Evolutionary conservation across 2,329 filamentous ascomycete genomes (phyloP).

Genomic region (Trichoderma hamatum): DNA sequence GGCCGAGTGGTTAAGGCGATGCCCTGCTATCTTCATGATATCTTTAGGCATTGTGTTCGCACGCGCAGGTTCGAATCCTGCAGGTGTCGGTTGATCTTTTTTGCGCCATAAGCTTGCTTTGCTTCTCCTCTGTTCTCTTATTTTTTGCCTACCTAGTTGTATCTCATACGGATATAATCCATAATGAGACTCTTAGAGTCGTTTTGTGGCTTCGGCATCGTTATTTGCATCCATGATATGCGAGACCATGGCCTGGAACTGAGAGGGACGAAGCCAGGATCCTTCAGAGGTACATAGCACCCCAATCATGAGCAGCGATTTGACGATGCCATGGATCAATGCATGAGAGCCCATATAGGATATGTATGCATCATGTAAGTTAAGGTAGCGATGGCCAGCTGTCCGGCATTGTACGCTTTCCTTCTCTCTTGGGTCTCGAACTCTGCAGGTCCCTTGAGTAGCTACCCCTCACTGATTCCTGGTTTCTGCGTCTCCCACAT

Average conservation of each 20-base stretch:
- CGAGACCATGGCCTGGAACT: not conserved
- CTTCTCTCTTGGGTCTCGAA: slow-evolving; percentile 1
- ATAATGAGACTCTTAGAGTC: not conserved
- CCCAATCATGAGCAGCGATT: not conserved
- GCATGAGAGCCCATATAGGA: not conserved
- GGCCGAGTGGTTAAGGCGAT: slow-evolving; percentile 26
- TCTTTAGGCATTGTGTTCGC: slow-evolving; percentile 25
- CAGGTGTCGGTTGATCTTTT: slow-evolving; percentile 16
- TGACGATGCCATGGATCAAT: not conserved
- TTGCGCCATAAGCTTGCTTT: not conserved
- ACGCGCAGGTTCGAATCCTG: slow-evolving; percentile 25
- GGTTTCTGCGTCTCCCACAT: not conserved
- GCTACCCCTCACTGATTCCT: not conserved
- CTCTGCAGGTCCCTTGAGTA: not conserved
- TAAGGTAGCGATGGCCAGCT: not conserved
- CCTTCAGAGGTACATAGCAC: too few relatives aligned
- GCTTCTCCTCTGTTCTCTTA: not conserved
- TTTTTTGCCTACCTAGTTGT: too few relatives aligned
- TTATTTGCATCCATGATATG: too few relatives aligned
- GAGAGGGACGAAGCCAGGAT: not conserved
- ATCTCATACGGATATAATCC: not conserved
- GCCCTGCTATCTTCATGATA: slow-evolving; percentile 21
- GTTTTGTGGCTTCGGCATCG: too few relatives aligned
- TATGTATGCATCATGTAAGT: not conserved
- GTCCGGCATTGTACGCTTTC: not conserved